Conservation (phyloP, 2,329 filamentous ascomycete species). For the Sclerotinia sclerotiorum region DNA sequence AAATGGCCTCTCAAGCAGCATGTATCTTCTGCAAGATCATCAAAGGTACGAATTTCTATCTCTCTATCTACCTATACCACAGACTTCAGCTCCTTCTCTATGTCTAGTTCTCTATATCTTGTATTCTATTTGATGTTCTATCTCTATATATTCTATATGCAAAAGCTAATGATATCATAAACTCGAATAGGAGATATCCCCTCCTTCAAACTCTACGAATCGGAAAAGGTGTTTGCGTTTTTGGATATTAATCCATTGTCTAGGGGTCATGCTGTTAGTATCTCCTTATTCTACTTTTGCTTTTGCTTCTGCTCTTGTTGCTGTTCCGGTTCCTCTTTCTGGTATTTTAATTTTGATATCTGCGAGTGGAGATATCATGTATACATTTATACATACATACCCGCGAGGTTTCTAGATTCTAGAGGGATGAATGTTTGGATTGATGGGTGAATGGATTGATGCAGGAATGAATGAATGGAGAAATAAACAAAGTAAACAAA, state of each 20-base stretch:
- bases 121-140: too few species aligned
- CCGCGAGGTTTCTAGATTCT: neutral
- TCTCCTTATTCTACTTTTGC: neutral
- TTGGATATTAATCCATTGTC: conserved; percentile 92
- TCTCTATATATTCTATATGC: neutral
- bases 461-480: neutral
- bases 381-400: too few species aligned
- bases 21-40: conserved; percentile 99
- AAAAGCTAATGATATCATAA: conserved; percentile 15
- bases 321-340: too few species aligned
- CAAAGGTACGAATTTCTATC: conserved; percentile 60
- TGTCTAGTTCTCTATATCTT: neutral
- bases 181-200: conserved; percentile 78
- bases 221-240: conserved; percentile 89
- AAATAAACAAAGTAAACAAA: too few species aligned
- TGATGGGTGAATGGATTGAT: neutral
- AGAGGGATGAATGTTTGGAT: neutral
- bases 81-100: conserved; percentile 23
- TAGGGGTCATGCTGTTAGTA: conserved; percentile 80
- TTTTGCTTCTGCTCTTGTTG: neutral
- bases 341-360: neutral
- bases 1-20: conserved; percentile 46
- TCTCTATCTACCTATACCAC: neutral
- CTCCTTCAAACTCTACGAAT: conserved; percentile 94
- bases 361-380: neutral